phyloP scores from a whole-genome alignment of 2,329 filamentous ascomycete species.

The Stemphylium beticola region DNA sequence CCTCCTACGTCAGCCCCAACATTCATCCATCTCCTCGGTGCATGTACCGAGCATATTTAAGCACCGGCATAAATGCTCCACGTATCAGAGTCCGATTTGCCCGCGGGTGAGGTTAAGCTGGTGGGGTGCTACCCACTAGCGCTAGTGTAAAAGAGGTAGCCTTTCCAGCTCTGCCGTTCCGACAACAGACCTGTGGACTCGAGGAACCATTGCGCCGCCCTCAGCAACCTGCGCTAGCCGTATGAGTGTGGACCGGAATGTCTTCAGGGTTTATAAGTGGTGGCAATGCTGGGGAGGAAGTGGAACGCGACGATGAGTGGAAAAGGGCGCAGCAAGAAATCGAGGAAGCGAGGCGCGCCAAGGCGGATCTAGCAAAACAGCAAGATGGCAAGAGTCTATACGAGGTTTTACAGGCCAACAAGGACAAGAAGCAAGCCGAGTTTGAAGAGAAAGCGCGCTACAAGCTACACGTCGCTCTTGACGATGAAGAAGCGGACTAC shows the following conservation, averaged over 20 bases:
- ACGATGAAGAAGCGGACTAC: slow-evolving; percentile 81
- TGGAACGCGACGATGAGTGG: slow-evolving; percentile 63
- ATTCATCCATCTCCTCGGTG: slow-evolving; percentile 4
- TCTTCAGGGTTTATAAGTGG: slow-evolving; percentile 61
- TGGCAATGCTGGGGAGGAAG: slow-evolving; percentile 54
- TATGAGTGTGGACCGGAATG: slow-evolving; percentile 27
- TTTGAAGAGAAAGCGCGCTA: slow-evolving; percentile 76
- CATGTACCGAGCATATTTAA: slow-evolving; percentile 6
- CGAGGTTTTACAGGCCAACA: slow-evolving; percentile 81
- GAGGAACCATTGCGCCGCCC: neutral
- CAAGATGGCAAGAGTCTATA: slow-evolving; percentile 69
- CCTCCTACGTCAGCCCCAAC: slow-evolving; percentile 16
- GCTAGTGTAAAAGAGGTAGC: slow-evolving; percentile 17
- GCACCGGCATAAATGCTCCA: slow-evolving; percentile 15
- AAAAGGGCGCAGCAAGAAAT: slow-evolving; percentile 69
- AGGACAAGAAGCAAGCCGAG: slow-evolving; percentile 83
- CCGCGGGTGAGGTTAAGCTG: slow-evolving; percentile 11
- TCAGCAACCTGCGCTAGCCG: slow-evolving; percentile 19
- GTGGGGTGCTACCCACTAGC: slow-evolving; percentile 3
- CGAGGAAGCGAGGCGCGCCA: slow-evolving; percentile 63
- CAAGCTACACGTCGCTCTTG: slow-evolving; percentile 78
- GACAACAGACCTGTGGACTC: neutral
- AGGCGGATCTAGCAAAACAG: slow-evolving; percentile 59
- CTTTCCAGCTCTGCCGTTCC: slow-evolving; percentile 12
- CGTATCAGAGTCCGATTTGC: slow-evolving; percentile 13